Evolutionary conservation across 2,329 filamentous ascomycete genomes (phyloP).

Genomic region (Colletotrichum orbiculare): DNA sequence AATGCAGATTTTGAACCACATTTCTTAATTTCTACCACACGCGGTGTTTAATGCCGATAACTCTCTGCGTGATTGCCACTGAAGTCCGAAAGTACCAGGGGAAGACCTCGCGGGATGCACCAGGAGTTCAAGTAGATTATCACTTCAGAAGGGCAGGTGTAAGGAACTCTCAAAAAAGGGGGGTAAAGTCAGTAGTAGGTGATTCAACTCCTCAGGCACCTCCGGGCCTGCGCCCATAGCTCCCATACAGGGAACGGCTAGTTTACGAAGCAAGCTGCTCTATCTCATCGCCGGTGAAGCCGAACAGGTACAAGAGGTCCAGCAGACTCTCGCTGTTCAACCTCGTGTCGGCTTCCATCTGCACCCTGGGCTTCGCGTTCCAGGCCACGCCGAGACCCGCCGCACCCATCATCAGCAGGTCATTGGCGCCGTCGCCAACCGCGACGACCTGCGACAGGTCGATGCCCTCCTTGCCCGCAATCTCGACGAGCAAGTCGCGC

Average conservation of each 20-base stretch:
- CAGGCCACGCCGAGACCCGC: constrained; percentile 84
- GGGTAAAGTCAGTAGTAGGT: no score
- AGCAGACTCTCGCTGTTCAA: constrained; percentile 77
- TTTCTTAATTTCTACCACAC: not conserved
- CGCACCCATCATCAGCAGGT: constrained; percentile 80
- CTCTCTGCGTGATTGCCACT: no score
- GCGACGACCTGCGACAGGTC: constrained; percentile 75
- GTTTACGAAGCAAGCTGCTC: constrained; percentile 53
- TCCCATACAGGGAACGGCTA: not conserved
- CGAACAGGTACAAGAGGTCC: constrained; percentile 80
- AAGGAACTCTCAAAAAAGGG: no score
- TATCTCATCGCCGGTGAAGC: constrained; percentile 75
- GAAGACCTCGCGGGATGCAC: no score
- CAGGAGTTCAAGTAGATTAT: no score
- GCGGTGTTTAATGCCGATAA: no score
- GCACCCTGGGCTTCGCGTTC: constrained; percentile 86
- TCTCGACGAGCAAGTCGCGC: constrained; percentile 75
- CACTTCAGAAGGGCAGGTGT: no score
- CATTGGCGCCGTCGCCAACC: constrained; percentile 86
- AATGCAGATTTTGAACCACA: constrained; percentile 28
- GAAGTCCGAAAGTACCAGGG: no score
- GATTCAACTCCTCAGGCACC: not conserved
- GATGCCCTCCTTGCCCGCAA: constrained; percentile 75
- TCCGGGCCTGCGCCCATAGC: constrained; percentile 11
- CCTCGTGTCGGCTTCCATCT: constrained; percentile 78